These are phyloP conservation scores for Selaginella moellendorffii DNA, from an alignment of 75 land plant genomes.

Conservation along the genomic window DNA sequence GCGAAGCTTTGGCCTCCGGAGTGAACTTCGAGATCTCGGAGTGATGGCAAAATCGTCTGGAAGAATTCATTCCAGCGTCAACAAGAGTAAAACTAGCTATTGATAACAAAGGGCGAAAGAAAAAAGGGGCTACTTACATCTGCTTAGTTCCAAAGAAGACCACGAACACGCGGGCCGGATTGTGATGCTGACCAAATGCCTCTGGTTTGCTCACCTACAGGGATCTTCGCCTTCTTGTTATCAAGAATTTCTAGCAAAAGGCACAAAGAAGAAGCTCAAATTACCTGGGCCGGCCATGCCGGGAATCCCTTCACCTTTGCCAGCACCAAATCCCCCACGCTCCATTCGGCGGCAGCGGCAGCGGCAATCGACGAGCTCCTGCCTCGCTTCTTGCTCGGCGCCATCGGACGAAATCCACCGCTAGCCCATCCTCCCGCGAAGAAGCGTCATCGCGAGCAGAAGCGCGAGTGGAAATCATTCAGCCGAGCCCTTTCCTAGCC, in stretches of 20 bases:
- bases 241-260: background rate
- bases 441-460: too few species aligned
- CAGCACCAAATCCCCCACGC: slow-evolving; percentile 81
- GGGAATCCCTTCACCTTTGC: slow-evolving; percentile 89
- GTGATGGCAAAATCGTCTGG: slow-evolving; percentile 83
- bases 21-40: slow-evolving; percentile 71
- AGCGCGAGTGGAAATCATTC: too few species aligned
- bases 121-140: slow-evolving; percentile 70
- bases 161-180: slow-evolving; percentile 59
- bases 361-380: background rate
- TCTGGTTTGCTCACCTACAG: slow-evolving; percentile 64
- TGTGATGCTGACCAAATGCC: slow-evolving; percentile 29
- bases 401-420: slow-evolving; percentile 21
- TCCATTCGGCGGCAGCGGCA: slow-evolving; percentile 44
- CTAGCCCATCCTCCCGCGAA: background rate
- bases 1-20: slow-evolving; percentile 36
- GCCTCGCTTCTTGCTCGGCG: slow-evolving; percentile 48
- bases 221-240: background rate
- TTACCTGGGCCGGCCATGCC: slow-evolving; percentile 64
- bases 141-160: slow-evolving; percentile 79
- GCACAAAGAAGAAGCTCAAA: background rate
- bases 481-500: too few species aligned
- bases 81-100: background rate
- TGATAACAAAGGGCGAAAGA: background rate
- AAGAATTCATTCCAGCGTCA: background rate